Evolutionary conservation across 805 yeast species (phyloP), one percentile per base, ranked within the genome.

Genomic region (Candida alai): DNA sequence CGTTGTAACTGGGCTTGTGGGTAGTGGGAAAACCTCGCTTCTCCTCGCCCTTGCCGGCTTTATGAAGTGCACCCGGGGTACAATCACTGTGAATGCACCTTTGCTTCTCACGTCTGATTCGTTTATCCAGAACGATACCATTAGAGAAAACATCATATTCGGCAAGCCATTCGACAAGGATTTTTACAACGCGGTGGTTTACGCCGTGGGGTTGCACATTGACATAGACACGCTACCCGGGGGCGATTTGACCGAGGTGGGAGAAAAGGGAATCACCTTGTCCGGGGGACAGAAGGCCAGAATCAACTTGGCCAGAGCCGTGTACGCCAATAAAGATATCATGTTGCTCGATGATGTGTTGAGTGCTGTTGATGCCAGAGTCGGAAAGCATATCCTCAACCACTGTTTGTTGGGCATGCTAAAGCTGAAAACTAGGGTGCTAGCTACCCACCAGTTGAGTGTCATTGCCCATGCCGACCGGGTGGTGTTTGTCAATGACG

Each of bases 271-370:
- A 48, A 78, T 85, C 30, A 84, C 93, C 0, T 60, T 85, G 26
- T 81, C 90, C n/a, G 95, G 95, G 36, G 95, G 95, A 33, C 95
- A 85, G 54, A 85, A 85, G 62, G 90, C 94, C 0, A 73, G 95
- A 54, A 73, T 85, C 34, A 76, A 77, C 49, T 60, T 85, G 40
- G 95, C 95, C 3, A 70, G 95, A 52, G 82, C 90, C 2, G 86
- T 83, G 2, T 85, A 85, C 49, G 75, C 80, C 10, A 68, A 77
- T 18, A 71, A 73, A 13, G 87, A 82, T 48, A 78, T 84, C 16
- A 69, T 80, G 25, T 56, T 85, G 32, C 58, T 85, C 34, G 95
- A 85, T 52, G 95, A 85, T 52, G 87, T 84, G 11, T 66, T 85
- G 37, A 76, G 85, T 60, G 94, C 95, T 4, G 94, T 85, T 6